Evolutionary conservation across 2,329 filamentous ascomycete genomes (phyloP).

Genomic region (Diaporthe nobilis): DNA sequence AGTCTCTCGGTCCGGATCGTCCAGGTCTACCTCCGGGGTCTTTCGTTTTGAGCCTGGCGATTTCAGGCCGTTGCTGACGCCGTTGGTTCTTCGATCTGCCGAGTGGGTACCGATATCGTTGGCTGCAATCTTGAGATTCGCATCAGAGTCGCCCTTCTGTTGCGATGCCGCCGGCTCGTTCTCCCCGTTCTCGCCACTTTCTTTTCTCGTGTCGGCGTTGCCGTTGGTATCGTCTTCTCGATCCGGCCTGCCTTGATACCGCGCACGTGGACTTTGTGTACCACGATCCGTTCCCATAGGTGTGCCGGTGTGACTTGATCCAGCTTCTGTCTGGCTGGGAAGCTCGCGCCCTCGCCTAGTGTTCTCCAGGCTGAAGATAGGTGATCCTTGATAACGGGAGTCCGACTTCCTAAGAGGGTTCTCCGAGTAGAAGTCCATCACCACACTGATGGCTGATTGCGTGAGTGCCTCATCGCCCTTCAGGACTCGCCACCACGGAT

Average conservation of each 20-base stretch:
- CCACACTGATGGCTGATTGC: slow-evolving; percentile 79
- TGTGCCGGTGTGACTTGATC: slow-evolving; percentile 65
- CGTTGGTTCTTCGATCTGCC: slow-evolving; percentile 40
- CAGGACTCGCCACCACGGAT: slow-evolving; percentile 89
- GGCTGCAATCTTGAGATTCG: slow-evolving; percentile 50
- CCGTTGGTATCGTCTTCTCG: slow-evolving; percentile 53
- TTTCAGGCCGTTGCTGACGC: slow-evolving; percentile 43
- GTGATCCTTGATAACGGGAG: slow-evolving; percentile 64
- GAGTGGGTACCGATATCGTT: slow-evolving; percentile 49
- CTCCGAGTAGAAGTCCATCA: slow-evolving; percentile 78
- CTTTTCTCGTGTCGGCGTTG: slow-evolving; percentile 43
- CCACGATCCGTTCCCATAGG: slow-evolving; percentile 62
- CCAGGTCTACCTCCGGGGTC: slow-evolving; percentile 46
- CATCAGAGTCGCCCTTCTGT: slow-evolving; percentile 50
- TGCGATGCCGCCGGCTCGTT: slow-evolving; percentile 34
- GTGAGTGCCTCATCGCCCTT: slow-evolving; percentile 80
- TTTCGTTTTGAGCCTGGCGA: slow-evolving; percentile 50
- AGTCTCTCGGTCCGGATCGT: slow-evolving; percentile 42
- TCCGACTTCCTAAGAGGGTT: slow-evolving; percentile 74
- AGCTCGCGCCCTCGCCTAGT: slow-evolving; percentile 63
- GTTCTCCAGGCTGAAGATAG: slow-evolving; percentile 69
- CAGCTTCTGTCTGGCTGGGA: slow-evolving; percentile 58
- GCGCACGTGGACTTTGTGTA: slow-evolving; percentile 63
- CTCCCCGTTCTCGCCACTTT: slow-evolving; percentile 35
- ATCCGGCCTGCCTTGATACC: slow-evolving; percentile 54